Evolutionary conservation across 2,329 filamentous ascomycete species (phyloP), one percentile per base, ranked within the genome.

Genomic region (Capronia epimyces): DNA sequence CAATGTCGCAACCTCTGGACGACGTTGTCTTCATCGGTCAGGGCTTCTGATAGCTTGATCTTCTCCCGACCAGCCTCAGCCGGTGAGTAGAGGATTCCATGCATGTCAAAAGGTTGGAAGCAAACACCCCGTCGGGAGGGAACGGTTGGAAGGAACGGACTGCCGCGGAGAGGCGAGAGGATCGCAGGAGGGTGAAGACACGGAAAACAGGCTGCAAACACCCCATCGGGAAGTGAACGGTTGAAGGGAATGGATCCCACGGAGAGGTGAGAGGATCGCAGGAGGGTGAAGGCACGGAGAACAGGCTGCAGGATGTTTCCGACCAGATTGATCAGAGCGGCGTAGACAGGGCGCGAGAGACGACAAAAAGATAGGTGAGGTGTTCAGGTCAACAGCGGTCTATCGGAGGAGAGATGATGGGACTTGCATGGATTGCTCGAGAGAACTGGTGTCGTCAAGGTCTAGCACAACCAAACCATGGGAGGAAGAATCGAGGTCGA

Each of bases 21-120:
- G 32, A 47, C 24, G 25, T 47, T 16, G 10, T 39, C 44, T 22
- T 47, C 44, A 16, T 47, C 44, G 3, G 18, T 24, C 10, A 47
- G 18, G 31, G 44, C 44, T 8, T 47, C 44, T 24, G 31, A 39
- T 10, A 47, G 44, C 18, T 4, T 22, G 20, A 47, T 47, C 32
- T 47, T 13, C 13, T 34, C 31, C 31, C 13, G 31, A 34, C n/a
- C 39, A 42, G 39, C 13, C 18, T 21, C 5, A 42, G 18, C 39
- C 39, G 18, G 21, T 24, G 39, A 42, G 39, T 13, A 25, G 39
- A 27, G 39, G 39, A n/a, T 34, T 13, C 16, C 39, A 42, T 42
- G 39, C 16, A n/a, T 25, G 39, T n/a, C 37, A 34, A n/a, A 21
- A 41, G 16, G 18, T 41, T 18, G 37, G 37, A 21, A 41, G 37